Evolutionary conservation across 805 yeast genomes (phyloP).

Genomic region (Peterozyma toletana): DNA sequence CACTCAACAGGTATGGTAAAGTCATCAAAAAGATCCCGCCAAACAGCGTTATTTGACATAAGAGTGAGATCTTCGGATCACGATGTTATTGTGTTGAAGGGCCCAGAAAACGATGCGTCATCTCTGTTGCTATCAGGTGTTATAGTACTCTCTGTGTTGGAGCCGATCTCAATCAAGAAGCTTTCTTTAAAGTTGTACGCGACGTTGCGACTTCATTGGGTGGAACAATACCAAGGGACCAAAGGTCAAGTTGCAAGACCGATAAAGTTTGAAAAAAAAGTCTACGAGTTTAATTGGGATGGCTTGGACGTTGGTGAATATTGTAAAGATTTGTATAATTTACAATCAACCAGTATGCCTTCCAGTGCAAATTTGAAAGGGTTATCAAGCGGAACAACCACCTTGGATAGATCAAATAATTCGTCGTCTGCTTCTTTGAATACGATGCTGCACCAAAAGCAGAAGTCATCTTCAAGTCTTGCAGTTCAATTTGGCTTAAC

Average conservation of each 20-base stretch:
- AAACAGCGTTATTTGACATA: conserved; percentile 32
- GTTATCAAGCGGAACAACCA: conserved; percentile 10
- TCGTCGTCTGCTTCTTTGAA: conserved; percentile 38
- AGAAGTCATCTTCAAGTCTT: conserved; percentile 24
- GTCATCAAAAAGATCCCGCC: conserved; percentile 17
- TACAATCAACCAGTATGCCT: not conserved
- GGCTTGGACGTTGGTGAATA: conserved; percentile 45
- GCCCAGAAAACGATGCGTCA: conserved; percentile 69
- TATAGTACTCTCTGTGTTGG: conserved; percentile 67
- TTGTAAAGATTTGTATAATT: conserved; percentile 11
- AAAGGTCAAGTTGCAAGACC: conserved; percentile 40
- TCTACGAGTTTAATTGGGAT: conserved; percentile 80
- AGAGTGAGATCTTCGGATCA: conserved; percentile 62
- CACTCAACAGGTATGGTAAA: conserved; percentile 11
- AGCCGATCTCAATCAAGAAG: conserved; percentile 63
- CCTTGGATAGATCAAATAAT: conserved; percentile 17
- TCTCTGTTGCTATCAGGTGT: conserved; percentile 72
- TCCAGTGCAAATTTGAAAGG: conserved; percentile 2
- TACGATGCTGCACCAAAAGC: conserved; percentile 19
- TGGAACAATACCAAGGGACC: conserved; percentile 40
- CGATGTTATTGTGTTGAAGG: conserved; percentile 77
- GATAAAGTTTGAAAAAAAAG: conserved; percentile 44
- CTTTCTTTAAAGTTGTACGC: conserved; percentile 61
- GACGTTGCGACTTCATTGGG: conserved; percentile 59
- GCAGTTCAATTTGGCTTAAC: conserved; percentile 20